Evolutionary conservation across 2,329 filamentous ascomycete genomes (phyloP).

Genomic region (Botrytis elliptica): DNA sequence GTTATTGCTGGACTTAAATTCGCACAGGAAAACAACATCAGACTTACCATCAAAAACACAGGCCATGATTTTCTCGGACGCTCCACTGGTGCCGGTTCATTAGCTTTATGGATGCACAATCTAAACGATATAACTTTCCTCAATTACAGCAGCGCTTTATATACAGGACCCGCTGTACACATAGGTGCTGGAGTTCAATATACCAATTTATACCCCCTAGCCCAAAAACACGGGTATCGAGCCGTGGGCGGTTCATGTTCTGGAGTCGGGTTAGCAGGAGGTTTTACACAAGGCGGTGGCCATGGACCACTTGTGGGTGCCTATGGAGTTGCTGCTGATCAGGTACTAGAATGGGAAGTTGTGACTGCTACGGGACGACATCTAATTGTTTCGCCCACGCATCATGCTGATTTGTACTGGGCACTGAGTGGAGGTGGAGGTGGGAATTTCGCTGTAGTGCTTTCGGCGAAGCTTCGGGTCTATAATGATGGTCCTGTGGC

Average conservation of each 20-base stretch:
- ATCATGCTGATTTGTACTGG: slow-evolving; percentile 50
- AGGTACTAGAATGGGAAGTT: slow-evolving; percentile 42
- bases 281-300: slow-evolving; percentile 37
- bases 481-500: neutral
- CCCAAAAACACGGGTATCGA: slow-evolving; percentile 10
- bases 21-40: slow-evolving; percentile 37
- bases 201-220: neutral
- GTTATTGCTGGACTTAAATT: slow-evolving; percentile 34
- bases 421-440: slow-evolving; percentile 49
- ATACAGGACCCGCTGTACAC: slow-evolving; percentile 14
- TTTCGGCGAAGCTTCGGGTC: slow-evolving; percentile 18
- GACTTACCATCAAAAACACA: slow-evolving; percentile 43
- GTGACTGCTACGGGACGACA: slow-evolving; percentile 45
- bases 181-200: slow-evolving; percentile 19
- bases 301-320: slow-evolving; percentile 51
- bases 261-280: neutral
- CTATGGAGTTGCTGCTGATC: slow-evolving; percentile 51
- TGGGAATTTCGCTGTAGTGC: slow-evolving; percentile 46
- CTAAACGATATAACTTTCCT: slow-evolving; percentile 43
- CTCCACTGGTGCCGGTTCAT: slow-evolving; percentile 45
- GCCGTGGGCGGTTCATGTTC: slow-evolving; percentile 14
- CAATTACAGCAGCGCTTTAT: slow-evolving; percentile 27
- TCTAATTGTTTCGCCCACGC: slow-evolving; percentile 43
- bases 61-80: slow-evolving; percentile 49
- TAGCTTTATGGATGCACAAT: slow-evolving; percentile 48